These are phyloP conservation scores for Gremmenia infestans DNA, from an alignment of 2,329 filamentous ascomycete species.

Conservation along the genomic window DNA sequence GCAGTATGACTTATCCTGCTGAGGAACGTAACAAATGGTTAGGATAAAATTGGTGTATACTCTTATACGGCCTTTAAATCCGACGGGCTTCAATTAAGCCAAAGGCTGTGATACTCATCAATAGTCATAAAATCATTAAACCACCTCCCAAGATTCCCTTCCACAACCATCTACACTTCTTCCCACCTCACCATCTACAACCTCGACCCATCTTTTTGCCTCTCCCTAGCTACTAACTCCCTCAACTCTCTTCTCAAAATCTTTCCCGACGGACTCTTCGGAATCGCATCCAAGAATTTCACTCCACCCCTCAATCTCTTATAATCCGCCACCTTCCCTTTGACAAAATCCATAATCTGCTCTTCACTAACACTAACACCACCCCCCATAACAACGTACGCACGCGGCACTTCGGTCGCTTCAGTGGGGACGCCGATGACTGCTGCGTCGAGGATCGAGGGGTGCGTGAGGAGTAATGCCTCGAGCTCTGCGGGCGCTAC, in stretches of 20 bases:
- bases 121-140: no score
- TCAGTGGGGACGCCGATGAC: slow-evolving; percentile 39
- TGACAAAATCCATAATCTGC: slow-evolving; percentile 39
- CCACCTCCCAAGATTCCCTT: no score
- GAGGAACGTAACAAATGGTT: no score
- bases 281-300: slow-evolving; percentile 42
- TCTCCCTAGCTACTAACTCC: slow-evolving; percentile 24
- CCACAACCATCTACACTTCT: no score
- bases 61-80: no score
- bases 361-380: slow-evolving; percentile 28
- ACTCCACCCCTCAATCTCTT: slow-evolving; percentile 42
- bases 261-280: slow-evolving; percentile 44
- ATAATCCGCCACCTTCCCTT: slow-evolving; percentile 38
- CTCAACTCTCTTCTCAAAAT: slow-evolving; percentile 35
- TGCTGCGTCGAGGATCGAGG: slow-evolving; percentile 38
- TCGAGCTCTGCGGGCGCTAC: slow-evolving; percentile 44
- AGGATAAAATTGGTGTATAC: no score
- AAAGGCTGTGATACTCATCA: no score
- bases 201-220: slow-evolving; percentile 7
- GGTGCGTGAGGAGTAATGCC: slow-evolving; percentile 37
- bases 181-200: neutral
- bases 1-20: neutral
- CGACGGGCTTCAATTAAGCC: no score
- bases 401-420: slow-evolving; percentile 51
- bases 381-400: slow-evolving; percentile 44